Evolutionary conservation across 73 alveolate genomes (phyloP), one percentile per base, ranked within the genome.

Genomic region (Paramecium sonneborni): DNA sequence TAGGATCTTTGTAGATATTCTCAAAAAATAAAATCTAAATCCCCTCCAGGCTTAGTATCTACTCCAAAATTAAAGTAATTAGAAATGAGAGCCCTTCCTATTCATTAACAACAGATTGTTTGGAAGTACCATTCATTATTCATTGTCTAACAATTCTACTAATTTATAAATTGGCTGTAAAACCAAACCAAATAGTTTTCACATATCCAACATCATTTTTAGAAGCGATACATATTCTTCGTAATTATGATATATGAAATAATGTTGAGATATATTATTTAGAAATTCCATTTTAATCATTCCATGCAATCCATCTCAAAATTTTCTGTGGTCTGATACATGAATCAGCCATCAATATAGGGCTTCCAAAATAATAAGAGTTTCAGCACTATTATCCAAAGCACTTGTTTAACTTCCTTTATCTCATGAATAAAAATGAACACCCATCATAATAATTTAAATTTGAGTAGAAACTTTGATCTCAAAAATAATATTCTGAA

Each of bases 281-380:
- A 93, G 41, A 20, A 43, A 35, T 28, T 88, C 93, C 91, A 74
- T 74, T 35, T 91, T 91, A 93, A 55, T 93, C 95, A 56, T 93
- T 91, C 95, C 95, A 91, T 7, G 95, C 95, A 52, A 91, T 82
- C 56, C 56, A 91, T 74, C 95, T 48, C 21, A 91, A 23, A 30
- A 93, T 91, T 84, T 93, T 91, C 15, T 32, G n/a, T n/a, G 93
- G 93, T 8, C 46, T 14, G 12, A 91, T 48, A 5, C 93, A 88
- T 2, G 26, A 41, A 41, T 41, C 74, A 5, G 74, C 84, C 28
- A 88, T 37, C 12, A 72, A 28, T 15, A 57, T 70, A 70, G 62
- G 48, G 94, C 94, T 70, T 88, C 94, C 20, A 57, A 70, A 26
- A 57, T 30, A 41, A 82, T 76, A 26, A 70, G 67, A 21, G 74